phyloP scores from a whole-genome alignment of 345 rosid species.

The Lumnitzera racemosa region DNA sequence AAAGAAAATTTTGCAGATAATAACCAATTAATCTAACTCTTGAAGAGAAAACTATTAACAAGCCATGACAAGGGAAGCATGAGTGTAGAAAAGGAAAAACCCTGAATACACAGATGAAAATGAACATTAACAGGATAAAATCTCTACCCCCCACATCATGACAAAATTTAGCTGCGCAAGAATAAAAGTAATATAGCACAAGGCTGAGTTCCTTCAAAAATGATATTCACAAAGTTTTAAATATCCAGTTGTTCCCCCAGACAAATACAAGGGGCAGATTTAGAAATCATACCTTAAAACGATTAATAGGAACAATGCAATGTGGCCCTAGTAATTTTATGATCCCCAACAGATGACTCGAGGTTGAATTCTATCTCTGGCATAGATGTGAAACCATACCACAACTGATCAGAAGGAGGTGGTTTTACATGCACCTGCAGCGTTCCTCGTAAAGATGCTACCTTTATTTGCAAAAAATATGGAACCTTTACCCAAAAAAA shows the following conservation, averaged over 20 bases:
- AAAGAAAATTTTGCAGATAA: too few species aligned
- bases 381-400: slow-evolving; percentile 89
- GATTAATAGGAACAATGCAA: slow-evolving; percentile 62
- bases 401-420: slow-evolving; percentile 91
- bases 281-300: slow-evolving; percentile 59
- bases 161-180: too few species aligned
- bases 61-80: too few species aligned
- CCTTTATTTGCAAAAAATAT: slow-evolving; percentile 71
- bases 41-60: too few species aligned
- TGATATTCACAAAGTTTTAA: neutral
- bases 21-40: too few species aligned
- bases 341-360: slow-evolving; percentile 83
- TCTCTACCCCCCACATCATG: too few species aligned
- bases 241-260: too few species aligned
- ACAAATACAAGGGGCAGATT: slow-evolving; percentile 1
- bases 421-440: slow-evolving; percentile 73
- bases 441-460: slow-evolving; percentile 78
- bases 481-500: slow-evolving; percentile 57
- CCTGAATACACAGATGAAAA: too few species aligned
- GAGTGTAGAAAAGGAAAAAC: too few species aligned
- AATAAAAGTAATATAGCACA: neutral
- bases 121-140: too few species aligned
- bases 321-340: slow-evolving; percentile 62
- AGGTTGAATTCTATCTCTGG: slow-evolving; percentile 75
- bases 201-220: neutral